phyloP scores from a whole-genome alignment of 176 grass and related monocot species.

The Avena sativa region DNA sequence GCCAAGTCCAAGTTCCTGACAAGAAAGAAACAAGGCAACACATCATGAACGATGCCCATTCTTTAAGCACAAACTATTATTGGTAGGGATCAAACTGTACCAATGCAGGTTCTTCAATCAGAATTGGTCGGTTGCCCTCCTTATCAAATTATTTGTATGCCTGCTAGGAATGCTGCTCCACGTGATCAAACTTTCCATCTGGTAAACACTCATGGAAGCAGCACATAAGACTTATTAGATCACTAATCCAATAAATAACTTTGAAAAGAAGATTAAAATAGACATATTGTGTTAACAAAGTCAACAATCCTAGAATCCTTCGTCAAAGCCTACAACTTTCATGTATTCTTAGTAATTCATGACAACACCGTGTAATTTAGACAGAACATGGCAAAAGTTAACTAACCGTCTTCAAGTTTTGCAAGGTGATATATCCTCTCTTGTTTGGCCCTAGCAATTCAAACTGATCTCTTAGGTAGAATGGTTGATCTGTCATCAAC shows the following conservation, averaged over 20 bases:
- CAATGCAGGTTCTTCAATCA: conserved; percentile 64
- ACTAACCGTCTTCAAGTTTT: conserved; percentile 76
- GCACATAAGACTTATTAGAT: conserved; percentile 40
- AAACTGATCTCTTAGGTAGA: conserved; percentile 73
- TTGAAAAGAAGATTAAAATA: conserved; percentile 4
- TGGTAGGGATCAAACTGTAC: conserved; percentile 39
- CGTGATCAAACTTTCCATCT: conserved; percentile 63
- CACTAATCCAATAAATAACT: background rate
- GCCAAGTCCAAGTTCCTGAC: too few relatives aligned
- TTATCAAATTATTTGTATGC: conserved; percentile 66
- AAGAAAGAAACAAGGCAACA: too few relatives aligned
- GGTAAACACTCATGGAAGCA: conserved; percentile 59
- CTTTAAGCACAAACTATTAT: background rate
- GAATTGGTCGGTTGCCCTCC: conserved; percentile 67
- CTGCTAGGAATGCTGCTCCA: conserved; percentile 64
- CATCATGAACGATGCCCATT: too few relatives aligned
- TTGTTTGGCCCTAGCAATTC: conserved; percentile 61
- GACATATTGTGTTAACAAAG: conserved; percentile 57
- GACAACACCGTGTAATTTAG: background rate
- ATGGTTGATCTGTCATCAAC: conserved; percentile 59
- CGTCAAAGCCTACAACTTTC: conserved; percentile 54
- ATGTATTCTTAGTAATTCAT: conserved; percentile 25
- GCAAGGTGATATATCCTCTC: conserved; percentile 63
- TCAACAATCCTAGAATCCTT: conserved; percentile 70
- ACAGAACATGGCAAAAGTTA: background rate